These are phyloP conservation scores for Annulohypoxylon moriforme DNA, from an alignment of 495 filamentous ascomycete species.

Conservation along the genomic window DNA sequence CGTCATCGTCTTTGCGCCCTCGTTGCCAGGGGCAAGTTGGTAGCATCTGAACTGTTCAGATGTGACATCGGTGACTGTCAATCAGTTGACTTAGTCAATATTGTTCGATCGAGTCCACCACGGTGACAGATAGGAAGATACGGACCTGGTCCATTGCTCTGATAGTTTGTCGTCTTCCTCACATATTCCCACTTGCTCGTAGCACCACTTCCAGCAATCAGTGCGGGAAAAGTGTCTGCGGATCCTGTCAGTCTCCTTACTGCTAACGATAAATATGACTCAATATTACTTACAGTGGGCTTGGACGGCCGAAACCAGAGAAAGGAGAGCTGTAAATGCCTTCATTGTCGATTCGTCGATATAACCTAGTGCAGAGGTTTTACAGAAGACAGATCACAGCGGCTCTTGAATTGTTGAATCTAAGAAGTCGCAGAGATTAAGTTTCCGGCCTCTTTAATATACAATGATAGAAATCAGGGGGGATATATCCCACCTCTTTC, in stretches of 20 bases:
- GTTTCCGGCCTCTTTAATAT: background rate
- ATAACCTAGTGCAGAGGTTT: no score
- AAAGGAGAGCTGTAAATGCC: slow-evolving; percentile 36
- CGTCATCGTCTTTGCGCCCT: slow-evolving; percentile 51
- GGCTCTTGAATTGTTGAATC: no score
- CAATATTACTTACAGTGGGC: slow-evolving; percentile 43
- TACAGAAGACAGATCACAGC: no score
- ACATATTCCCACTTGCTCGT: slow-evolving; percentile 52
- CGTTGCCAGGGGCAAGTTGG: slow-evolving; percentile 50
- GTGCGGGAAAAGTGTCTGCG: slow-evolving; percentile 49
- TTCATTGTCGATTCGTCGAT: no score
- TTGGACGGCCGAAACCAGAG: slow-evolving; percentile 41
- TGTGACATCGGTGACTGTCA: slow-evolving; percentile 54
- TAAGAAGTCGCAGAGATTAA: background rate
- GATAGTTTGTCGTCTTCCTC: slow-evolving; percentile 53
- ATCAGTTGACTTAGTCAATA: background rate
- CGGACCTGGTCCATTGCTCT: slow-evolving; percentile 54
- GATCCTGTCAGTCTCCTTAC: slow-evolving; percentile 11
- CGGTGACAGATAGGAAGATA: background rate
- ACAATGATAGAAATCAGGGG: slow-evolving; percentile 2
- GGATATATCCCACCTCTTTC: slow-evolving; percentile 8
- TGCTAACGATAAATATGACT: background rate
- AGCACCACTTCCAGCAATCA: slow-evolving; percentile 37
- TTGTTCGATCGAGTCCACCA: background rate
- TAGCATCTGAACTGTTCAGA: slow-evolving; percentile 60